Evolutionary conservation across 2,329 filamentous ascomycete genomes (phyloP).

Genomic region (Colletotrichum tofieldiae): DNA sequence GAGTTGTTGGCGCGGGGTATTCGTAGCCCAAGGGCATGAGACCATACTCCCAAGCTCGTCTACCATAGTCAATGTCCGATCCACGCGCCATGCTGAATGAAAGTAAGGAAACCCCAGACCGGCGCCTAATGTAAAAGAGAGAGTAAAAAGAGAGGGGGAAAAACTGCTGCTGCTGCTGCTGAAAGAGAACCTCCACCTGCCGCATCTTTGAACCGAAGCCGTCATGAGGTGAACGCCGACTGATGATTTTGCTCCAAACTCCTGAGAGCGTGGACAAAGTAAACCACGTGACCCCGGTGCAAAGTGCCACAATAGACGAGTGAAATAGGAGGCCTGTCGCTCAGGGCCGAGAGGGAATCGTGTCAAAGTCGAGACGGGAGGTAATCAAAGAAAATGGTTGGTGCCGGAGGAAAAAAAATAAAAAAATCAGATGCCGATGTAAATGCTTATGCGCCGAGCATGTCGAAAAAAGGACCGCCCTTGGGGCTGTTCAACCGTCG

Average conservation of each 20-base stretch:
- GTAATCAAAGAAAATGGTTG: not conserved
- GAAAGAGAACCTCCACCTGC: not conserved
- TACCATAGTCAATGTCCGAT: slow-evolving; percentile 41
- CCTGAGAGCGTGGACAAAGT: slow-evolving; percentile 12
- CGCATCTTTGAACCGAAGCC: slow-evolving; percentile 22
- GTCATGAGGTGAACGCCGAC: slow-evolving; percentile 11
- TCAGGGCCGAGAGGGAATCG: slow-evolving; percentile 13
- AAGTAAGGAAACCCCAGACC: slow-evolving; percentile 38
- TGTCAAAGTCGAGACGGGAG: slow-evolving; percentile 2
- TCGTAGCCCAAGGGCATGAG: slow-evolving; percentile 34
- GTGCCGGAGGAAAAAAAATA: not conserved
- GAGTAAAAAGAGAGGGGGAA: slow-evolving; percentile 23
- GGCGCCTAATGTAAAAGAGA: slow-evolving; percentile 19
- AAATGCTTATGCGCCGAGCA: slow-evolving; percentile 37
- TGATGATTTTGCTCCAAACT: slow-evolving; percentile 9
- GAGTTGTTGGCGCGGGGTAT: slow-evolving; percentile 36
- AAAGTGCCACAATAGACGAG: not conserved
- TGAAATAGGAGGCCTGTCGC: slow-evolving; percentile 6
- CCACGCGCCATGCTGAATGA: slow-evolving; percentile 43
- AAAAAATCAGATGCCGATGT: slow-evolving; percentile 32
- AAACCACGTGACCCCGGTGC: slow-evolving; percentile 8
- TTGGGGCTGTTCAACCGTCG: slow-evolving; percentile 11
- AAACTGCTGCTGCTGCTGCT: slow-evolving; percentile 6
- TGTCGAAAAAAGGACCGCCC: slow-evolving; percentile 5
- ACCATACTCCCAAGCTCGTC: slow-evolving; percentile 31